Evolutionary conservation across 129 eudicot genomes (phyloP).

Genomic region (Artemisia argyi): DNA sequence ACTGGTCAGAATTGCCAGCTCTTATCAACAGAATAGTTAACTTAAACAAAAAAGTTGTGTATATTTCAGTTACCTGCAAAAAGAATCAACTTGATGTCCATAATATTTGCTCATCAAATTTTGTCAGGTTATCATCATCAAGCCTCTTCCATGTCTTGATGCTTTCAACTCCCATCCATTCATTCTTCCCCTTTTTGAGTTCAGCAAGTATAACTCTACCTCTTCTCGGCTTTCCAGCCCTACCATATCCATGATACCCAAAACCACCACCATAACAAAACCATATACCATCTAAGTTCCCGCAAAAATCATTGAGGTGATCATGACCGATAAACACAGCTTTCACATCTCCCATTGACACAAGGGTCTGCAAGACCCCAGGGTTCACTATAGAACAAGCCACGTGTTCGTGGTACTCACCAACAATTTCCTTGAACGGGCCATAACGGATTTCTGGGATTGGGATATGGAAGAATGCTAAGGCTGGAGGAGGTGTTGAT

Average conservation of each 20-base stretch:
- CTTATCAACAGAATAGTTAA: too few relatives aligned
- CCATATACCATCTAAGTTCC: slow-evolving; percentile 75
- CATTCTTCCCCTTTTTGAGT: slow-evolving; percentile 58
- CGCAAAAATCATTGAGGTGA: slow-evolving; percentile 91
- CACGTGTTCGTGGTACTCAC: slow-evolving; percentile 57
- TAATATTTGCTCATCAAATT: slow-evolving; percentile 76
- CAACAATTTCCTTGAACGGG: slow-evolving; percentile 49
- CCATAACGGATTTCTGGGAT: slow-evolving; percentile 79
- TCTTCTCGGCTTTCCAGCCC: slow-evolving; percentile 74
- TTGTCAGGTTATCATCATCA: slow-evolving; percentile 63
- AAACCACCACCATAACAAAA: slow-evolving; percentile 98
- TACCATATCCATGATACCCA: slow-evolving; percentile 94
- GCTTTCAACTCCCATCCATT: slow-evolving; percentile 75
- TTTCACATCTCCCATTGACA: slow-evolving; percentile 80
- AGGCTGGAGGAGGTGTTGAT: slow-evolving; percentile 41
- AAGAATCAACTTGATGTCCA: slow-evolving; percentile 42
- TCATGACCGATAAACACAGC: slow-evolving; percentile 95
- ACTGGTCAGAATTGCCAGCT: too few relatives aligned
- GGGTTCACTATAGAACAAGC: slow-evolving; percentile 82
- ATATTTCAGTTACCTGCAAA: neutral
- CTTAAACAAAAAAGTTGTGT: neutral
- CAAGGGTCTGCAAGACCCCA: slow-evolving; percentile 66
- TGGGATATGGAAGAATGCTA: slow-evolving; percentile 91
- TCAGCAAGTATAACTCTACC: slow-evolving; percentile 66
- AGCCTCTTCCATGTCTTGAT: slow-evolving; percentile 90